Evolutionary conservation across 495 filamentous ascomycete species (phyloP), one percentile per base, ranked within the genome.

Genomic region (Aspergillus homomorphus): DNA sequence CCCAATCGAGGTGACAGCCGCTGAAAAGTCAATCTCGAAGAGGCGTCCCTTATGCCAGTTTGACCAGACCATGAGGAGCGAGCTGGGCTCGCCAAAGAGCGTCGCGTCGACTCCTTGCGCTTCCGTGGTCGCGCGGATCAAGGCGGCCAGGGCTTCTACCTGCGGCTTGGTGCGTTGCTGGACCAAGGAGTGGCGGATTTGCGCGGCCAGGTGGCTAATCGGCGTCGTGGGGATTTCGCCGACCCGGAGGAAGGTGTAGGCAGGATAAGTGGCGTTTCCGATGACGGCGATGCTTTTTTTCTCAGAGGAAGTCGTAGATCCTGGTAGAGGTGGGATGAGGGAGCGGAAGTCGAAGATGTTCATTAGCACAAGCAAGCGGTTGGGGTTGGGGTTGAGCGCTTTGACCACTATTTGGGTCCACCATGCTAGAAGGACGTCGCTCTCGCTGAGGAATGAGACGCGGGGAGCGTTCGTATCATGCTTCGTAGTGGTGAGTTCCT

Each of bases 21-120:
- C 63, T 26, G 65, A 62, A 56, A 80, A 78, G 58, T 79, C 73
- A 41, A 68, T 57, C 14, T 75, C 68, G 53, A 75, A 78, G 44
- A 76, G 72, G 43, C 61, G 46, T 9, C 64, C 75, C 55, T 74
- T 74, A 42, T 66, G 67, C 73, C 73, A 76, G 61, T 81, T 81
- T 1, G 67, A 69, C n/a, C 73, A 66, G n/a, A 62, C 61, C 14
- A 75, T 46, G 3, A 76, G 55, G 9, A 67, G 66, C 30, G 54
- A 8, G 0, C 4, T 33, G 3, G 50, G 2, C 2, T 46, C 23
- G 9, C 49, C 50, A 14, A 59, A n/a, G 0, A 53, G 9, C 14
- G 49, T 54, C 18, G 60, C 33, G 10, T 38, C 33, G n/a, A 30
- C 70, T 62, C 8, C 69, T 69, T 6, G 2, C 33, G 33, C 33